Evolutionary conservation across 2,329 filamentous ascomycete species (phyloP).

Genomic region (Hyphodiscus sp.): DNA sequence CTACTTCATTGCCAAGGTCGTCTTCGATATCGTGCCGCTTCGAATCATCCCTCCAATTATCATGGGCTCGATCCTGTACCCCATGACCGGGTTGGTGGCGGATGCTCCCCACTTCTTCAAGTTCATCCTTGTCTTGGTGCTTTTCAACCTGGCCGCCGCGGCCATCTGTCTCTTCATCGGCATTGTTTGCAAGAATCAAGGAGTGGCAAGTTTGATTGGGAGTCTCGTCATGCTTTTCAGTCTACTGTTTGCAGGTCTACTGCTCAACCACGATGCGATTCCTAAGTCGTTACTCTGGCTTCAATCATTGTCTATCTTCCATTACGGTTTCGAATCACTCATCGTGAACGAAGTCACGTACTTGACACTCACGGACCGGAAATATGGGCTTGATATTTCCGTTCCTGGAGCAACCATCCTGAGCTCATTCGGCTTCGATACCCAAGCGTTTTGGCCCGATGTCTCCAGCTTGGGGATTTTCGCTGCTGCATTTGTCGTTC

Average conservation of each 20-base stretch:
- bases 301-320: constrained; percentile 92
- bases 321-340: constrained; percentile 92
- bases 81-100: constrained; percentile 90
- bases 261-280: constrained; percentile 92
- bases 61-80: constrained; percentile 93
- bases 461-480: constrained; percentile 76
- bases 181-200: constrained; percentile 85
- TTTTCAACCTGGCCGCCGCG: constrained; percentile 93
- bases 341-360: constrained; percentile 96
- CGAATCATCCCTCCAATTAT: constrained; percentile 89
- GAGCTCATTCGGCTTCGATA: constrained; percentile 91
- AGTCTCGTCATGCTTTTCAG: constrained; percentile 97
- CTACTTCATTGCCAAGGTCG: constrained; percentile 91
- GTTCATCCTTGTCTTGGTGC: constrained; percentile 83
- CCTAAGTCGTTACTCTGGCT: constrained; percentile 81
- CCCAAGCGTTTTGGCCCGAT: constrained; percentile 78
- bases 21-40: constrained; percentile 97
- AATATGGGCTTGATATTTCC: constrained; percentile 94
- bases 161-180: constrained; percentile 94
- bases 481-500: constrained; percentile 72
- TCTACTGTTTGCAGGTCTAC: constrained; percentile 84
- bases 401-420: constrained; percentile 92
- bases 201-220: constrained; percentile 88
- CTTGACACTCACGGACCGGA: constrained; percentile 83
- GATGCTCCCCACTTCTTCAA: constrained; percentile 79